Evolutionary conservation across 1,284 basidiomycete species (phyloP).

Genomic region (Pisolithus thermaeus): DNA sequence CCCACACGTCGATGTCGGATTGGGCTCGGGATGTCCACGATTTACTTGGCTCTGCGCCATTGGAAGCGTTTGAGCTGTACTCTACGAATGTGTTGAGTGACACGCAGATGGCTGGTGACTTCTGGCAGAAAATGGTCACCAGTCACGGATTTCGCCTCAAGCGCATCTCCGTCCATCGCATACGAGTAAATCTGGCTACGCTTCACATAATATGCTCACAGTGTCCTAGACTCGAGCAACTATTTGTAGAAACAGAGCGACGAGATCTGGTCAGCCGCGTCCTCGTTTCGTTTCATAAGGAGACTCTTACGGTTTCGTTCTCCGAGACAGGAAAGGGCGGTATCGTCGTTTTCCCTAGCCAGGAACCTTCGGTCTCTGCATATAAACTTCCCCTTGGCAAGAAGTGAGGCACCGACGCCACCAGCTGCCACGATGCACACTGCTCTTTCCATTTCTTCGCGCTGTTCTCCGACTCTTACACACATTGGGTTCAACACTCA

Average conservation of each 20-base stretch:
- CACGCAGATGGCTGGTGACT: constrained; percentile 36
- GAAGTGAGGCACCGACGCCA: constrained; percentile 12
- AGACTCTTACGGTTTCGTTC: constrained; percentile 1
- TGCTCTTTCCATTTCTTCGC: constrained; percentile 34
- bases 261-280: constrained; percentile 37
- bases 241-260: constrained; percentile 54
- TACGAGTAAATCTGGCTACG: constrained; percentile 44
- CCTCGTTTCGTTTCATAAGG: not conserved
- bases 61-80: constrained; percentile 60
- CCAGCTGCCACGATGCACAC: constrained; percentile 27
- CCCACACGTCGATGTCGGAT: constrained; percentile 26
- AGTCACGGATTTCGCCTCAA: constrained; percentile 45
- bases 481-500: constrained; percentile 49
- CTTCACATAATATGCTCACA: constrained; percentile 50
- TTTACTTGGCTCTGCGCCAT: constrained; percentile 42
- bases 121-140: constrained; percentile 45
- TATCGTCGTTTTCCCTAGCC: constrained; percentile 29
- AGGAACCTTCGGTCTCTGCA: constrained; percentile 29
- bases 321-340: constrained; percentile 33
- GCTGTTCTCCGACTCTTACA: constrained; percentile 37
- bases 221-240: constrained; percentile 49
- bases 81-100: constrained; percentile 40
- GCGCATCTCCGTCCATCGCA: constrained; percentile 60
- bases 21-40: constrained; percentile 42
- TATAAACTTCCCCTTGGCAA: constrained; percentile 22